Base-by-base conservation (phyloP, 495 filamentous ascomycete species). In the Xylaria intraflava region DNA sequence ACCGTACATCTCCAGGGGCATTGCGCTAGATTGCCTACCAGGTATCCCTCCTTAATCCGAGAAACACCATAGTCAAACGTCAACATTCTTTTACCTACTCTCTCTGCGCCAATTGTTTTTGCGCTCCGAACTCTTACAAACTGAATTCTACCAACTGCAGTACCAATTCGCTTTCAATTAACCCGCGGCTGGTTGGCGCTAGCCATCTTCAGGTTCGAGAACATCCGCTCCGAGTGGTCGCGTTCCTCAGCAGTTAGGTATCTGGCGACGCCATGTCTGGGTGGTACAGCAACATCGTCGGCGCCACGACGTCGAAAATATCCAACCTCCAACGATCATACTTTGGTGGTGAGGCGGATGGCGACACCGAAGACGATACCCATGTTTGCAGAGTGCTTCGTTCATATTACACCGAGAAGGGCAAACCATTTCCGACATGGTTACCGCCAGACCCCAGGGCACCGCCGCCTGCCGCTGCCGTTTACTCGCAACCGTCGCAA, bases 361-460 rank as follows among this genome's bases (percentile, higher is more conserved):
- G 87, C 56, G 91, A 96, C 63, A 93, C 89, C 52, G 90, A 94
- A 72, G 90, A 96, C 72, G 87, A 93, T 74, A 91, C 90, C 1
- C 90, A 96, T 72, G 84, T 98, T 65, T 92, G 88, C 71, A 87
- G 91, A 65, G 91, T 95, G 12, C 83, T 98, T n/a, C 87, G 93
- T 47, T 86, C 83, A 51, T 95, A 97, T 77, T 98, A 98, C 74
- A 82, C 73, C 31, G 93, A 97, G 65, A 94, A 94, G 61, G 84
- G 84, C 56, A 82, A 84, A 14, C 80, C 86, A 0, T 89, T 89
- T 63, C 93, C 93, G 7, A 69, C 74, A 55, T 98, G 93, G 93
- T 86, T 98, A 10, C 90, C 87, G 23, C 87, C 86, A 12, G 89
- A 90, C 60, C 90, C 90, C 4, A 89, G 87, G 62, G 83, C 80